Evolutionary conservation across 345 rosid species (phyloP), one percentile per base, ranked within the genome.

Genomic region (Eutrema japonicum): DNA sequence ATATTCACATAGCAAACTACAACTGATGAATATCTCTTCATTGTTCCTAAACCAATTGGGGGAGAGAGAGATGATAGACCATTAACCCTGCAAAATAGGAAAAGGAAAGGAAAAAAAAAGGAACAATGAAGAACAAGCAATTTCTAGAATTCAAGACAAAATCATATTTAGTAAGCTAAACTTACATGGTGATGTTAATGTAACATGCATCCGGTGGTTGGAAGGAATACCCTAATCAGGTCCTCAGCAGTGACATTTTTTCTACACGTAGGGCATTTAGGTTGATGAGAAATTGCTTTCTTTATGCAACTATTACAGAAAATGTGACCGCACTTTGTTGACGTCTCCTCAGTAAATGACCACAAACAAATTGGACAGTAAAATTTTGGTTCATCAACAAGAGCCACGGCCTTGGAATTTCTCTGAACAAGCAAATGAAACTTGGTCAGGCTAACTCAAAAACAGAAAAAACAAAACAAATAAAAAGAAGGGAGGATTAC

Each of bases 281-380:
- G 75, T 80, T 89, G 92, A 18, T 46, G 13, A 48, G 84, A 64
- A 35, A 92, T 70, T 3, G 95, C 98, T 27, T 67, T 64, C 85
- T 41, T 83, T 35, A 96, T 89, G 79, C 99, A 96, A 46, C 22
- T 46, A 75, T 81, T 84, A 71, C 99, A 96, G 85, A 92, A 96
- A 43, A 96, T 96, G 63, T 96, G 99, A 53, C 99, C 99, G 76
- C 99, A 96, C 73, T 83, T 92, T 18, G 99, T 96, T 11, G 98
- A 83, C 66, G 76, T 80, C 85, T 89, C 98, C 80, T 89, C 87
- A 0, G 74, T 85, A 22, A 96, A 74, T 50, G 90, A 85, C 55
- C 88, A 82, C 93, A 96, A 48, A 81, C 99, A 96, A 57, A 96
- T 90, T 56, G 99, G 98, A 72, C 99, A 96, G 63, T 74, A 84